Evolutionary conservation across 2,329 filamentous ascomycete species (phyloP).

Genomic region (Ustilaginoidea virens): DNA sequence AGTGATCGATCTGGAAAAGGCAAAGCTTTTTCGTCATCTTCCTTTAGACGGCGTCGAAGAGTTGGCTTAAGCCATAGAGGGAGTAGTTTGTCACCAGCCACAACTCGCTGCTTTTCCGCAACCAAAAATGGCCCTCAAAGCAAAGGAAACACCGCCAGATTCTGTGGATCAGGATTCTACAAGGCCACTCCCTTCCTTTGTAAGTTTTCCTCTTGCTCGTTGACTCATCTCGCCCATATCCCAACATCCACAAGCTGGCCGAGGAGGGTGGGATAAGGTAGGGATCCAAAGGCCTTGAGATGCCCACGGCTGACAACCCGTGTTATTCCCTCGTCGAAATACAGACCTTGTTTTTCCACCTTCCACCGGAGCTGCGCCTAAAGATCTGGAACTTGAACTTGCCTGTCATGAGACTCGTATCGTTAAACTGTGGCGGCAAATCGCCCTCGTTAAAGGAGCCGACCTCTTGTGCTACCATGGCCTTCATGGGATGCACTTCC

Average conservation of each 20-base stretch:
- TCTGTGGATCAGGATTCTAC: neutral
- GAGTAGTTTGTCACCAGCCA: too few species aligned
- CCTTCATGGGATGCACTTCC: constrained; percentile 23
- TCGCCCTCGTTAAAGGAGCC: constrained; percentile 11
- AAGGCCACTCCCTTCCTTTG: constrained; percentile 3
- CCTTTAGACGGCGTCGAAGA: too few species aligned
- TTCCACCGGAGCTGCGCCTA: constrained; percentile 31
- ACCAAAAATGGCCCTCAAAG: too few species aligned
- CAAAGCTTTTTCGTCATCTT: too few species aligned
- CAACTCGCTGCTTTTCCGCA: too few species aligned
- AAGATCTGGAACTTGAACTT: constrained; percentile 31
- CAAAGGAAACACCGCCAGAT: too few species aligned
- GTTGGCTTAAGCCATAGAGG: too few species aligned
- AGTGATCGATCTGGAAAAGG: too few species aligned
- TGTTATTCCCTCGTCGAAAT: neutral
- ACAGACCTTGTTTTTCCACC: constrained; percentile 25
- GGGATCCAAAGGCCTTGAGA: too few species aligned
- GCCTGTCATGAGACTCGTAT: constrained; percentile 26
- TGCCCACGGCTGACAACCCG: too few species aligned
- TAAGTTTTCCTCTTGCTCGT: constrained; percentile 1
- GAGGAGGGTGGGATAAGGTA: too few species aligned
- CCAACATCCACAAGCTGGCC: too few species aligned
- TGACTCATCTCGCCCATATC: neutral
- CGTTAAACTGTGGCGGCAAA: constrained; percentile 23
- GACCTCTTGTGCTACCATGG: constrained; percentile 4